Base-by-base conservation (phyloP, 106 monocot species). In the Agapanthus africanus region DNA sequence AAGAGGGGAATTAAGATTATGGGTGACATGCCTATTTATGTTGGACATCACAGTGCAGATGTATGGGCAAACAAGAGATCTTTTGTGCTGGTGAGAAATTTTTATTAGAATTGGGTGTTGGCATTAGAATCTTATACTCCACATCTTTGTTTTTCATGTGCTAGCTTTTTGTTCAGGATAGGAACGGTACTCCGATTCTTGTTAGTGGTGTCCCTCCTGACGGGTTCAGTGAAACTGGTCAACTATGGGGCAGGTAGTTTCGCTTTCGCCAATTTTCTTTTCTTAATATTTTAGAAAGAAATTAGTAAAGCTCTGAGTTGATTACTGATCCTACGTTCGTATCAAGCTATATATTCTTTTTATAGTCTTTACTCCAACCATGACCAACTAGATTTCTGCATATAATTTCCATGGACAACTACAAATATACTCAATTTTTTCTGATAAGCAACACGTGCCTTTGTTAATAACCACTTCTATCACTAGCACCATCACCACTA, bases 21-120 rank as follows among this genome's bases (percentile, higher is more conserved):
- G 79, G 99, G 99, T 56, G 99, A 99, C 71, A 93, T 99, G 99
- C 99, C 99, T 46, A 99, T 99, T 72, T 99, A 99, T 87, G 99
- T 99, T 40, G 99, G 99, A 31, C 77, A 90, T 81, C 99, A 99
- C 66, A 99, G 99, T 84, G 92, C 99, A 40, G 99, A 99, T 83
- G 90, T 99, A 71, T 99, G 99, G 99, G 99, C 99, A 70, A 93
- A 99, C 56, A 93, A 72, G 82, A 92, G 71, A 61, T 91, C 70
- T 27, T 97, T 97, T 85, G 65, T 89, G 66, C 81, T 97, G 89
- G 97, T 97, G 64, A 40, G 77, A 41, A 32, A 3, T 64, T 73
- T 34, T 13, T 54, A 5, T 65, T 13, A 23, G 56, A 39, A 23
- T 65, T 7, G 10, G 18, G 41, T 23, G 49, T 36, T 21, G 40